These are phyloP conservation scores for Neoascochyta sp. DNA, from an alignment of 2,329 filamentous ascomycete species.

Conservation along the genomic window DNA sequence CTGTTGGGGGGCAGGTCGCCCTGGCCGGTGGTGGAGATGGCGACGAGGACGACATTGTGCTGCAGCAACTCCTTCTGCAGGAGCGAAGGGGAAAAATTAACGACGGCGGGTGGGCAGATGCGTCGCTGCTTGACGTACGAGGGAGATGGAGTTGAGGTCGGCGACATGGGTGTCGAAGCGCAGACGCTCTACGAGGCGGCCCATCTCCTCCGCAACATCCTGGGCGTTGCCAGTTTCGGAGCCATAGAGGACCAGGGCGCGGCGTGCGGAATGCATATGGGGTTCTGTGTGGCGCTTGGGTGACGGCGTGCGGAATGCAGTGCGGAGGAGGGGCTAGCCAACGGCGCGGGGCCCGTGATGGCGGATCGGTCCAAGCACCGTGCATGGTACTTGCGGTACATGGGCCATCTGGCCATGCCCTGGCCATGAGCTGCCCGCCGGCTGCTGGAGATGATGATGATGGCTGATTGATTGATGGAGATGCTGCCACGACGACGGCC, in stretches of 20 bases:
- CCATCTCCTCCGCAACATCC: constrained; percentile 84
- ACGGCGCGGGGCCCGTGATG: no score
- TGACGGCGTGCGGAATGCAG: constrained; percentile 2
- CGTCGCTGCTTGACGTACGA: constrained; percentile 56
- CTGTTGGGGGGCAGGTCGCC: constrained; percentile 88
- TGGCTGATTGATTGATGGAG: no score
- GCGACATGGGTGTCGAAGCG: constrained; percentile 72
- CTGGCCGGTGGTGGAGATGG: constrained; percentile 89
- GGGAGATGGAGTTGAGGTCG: constrained; percentile 71
- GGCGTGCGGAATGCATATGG: no score
- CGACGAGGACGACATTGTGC: constrained; percentile 65
- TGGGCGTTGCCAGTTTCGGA: constrained; percentile 94
- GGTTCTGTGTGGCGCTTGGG: constrained; percentile 13
- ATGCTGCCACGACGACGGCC: no score
- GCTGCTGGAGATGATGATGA: no score
- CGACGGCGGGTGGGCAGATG: neutral
- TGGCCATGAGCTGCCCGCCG: no score
- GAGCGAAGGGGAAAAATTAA: constrained; percentile 5
- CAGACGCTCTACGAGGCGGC: constrained; percentile 68
- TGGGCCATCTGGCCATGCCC: no score
- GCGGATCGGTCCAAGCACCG: no score
- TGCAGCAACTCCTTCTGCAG: constrained; percentile 44
- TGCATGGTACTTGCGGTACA: no score
- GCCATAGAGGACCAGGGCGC: constrained; percentile 76
- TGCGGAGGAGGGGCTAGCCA: neutral